Evolutionary conservation across 345 rosid species (phyloP).

Genomic region (Heritiera fomes): DNA sequence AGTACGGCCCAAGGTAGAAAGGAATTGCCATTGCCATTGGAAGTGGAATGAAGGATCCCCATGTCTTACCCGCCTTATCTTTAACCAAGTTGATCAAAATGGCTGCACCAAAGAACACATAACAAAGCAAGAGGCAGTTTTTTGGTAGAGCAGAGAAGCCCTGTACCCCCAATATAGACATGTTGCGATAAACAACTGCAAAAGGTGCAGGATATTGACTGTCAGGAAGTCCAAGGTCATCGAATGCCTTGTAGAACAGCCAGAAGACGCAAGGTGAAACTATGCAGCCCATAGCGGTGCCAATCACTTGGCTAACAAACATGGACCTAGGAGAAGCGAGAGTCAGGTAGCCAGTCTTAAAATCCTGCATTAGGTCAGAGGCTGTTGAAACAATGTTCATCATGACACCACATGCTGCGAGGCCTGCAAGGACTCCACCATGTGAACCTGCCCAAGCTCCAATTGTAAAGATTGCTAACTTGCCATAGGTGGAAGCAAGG

Average conservation of each 20-base stretch:
- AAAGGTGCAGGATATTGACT: conserved; percentile 72
- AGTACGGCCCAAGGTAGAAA: conserved; percentile 71
- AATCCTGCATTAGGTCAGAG: conserved; percentile 79
- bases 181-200: conserved; percentile 50
- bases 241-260: conserved; percentile 73
- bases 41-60: conserved; percentile 54
- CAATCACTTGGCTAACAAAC: conserved; percentile 75
- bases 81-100: conserved; percentile 49
- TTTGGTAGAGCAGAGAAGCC: conserved; percentile 70
- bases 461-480: conserved; percentile 63
- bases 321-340: conserved; percentile 71
- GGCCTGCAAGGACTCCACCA: conserved; percentile 77
- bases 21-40: conserved; percentile 95
- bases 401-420: conserved; percentile 87
- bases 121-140: conserved; percentile 65
- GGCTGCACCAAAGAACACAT: conserved; percentile 55
- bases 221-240: conserved; percentile 45
- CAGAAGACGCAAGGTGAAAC: conserved; percentile 75
- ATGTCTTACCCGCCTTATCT: conserved; percentile 39
- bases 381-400: conserved; percentile 86
- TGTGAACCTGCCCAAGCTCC: conserved; percentile 75
- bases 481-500: conserved; percentile 77
- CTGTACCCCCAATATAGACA: conserved; percentile 67
- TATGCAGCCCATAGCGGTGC: conserved; percentile 89
- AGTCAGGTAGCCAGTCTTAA: conserved; percentile 82